Evolutionary conservation across 1,284 basidiomycete genomes (phyloP).

Genomic region (Pascua sp.): DNA sequence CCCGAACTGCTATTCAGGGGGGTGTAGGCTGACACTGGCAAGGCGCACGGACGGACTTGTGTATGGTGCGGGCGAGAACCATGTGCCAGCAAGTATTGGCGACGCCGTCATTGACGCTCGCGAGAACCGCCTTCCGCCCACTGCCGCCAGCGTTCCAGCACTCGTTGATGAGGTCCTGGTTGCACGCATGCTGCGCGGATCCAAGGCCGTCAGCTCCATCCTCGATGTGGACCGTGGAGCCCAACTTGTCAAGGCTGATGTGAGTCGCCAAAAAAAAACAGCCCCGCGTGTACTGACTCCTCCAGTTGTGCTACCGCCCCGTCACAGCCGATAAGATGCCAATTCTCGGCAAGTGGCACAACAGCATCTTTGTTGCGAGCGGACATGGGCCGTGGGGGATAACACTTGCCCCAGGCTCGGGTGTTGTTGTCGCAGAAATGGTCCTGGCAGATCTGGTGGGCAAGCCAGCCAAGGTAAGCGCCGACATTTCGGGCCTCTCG

Average conservation of each 20-base stretch:
- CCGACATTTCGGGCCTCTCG: conserved; percentile 10
- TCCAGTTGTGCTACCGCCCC: conserved; percentile 15
- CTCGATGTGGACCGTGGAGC: conserved; percentile 10
- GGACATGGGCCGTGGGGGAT: conserved; percentile 18
- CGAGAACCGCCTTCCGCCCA: conserved; percentile 9
- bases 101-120: conserved; percentile 7
- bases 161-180: conserved; percentile 11
- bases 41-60: conserved; percentile 10
- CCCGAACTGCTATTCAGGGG: background rate
- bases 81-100: conserved; percentile 4
- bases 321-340: conserved; percentile 14
- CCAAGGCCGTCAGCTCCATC: conserved; percentile 5
- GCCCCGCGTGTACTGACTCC: background rate
- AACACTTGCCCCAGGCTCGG: conserved; percentile 13
- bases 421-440: conserved; percentile 11
- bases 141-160: conserved; percentile 1
- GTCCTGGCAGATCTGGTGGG: conserved; percentile 3
- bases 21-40: background rate
- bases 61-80: conserved; percentile 16
- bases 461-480: conserved; percentile 2
- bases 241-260: conserved; percentile 12
- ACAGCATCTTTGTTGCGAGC: conserved; percentile 6
- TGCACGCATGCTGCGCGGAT: conserved; percentile 8
- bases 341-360: conserved; percentile 10
- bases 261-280: background rate